Evolutionary conservation across 192 early-diverging fungal genomes (phyloP), one percentile per base, ranked within the genome.

Genomic region (Paraglomus brasilianum): DNA sequence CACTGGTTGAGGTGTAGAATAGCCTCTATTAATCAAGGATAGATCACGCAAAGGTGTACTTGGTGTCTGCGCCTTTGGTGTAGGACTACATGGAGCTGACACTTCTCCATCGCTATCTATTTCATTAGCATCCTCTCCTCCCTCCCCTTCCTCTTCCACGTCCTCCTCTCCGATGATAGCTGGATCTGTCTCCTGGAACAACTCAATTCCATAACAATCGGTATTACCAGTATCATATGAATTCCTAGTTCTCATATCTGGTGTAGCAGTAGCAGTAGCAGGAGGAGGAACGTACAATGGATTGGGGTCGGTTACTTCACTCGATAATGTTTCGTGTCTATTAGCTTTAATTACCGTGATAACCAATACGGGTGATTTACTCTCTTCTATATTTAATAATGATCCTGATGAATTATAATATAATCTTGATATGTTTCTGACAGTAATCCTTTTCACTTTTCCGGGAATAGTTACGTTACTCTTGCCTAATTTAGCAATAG

Each of bases 361-460:
- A 2, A 93, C 89, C 24, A 93, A 74, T 7, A 91, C 90, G 0
- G 92, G 88, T 2, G 80, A 71, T 22, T 68, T 82, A 1, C 85
- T 80, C 21, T 91, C 90, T 52, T 92, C 89, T 61, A 92, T 91
- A 65, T 91, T 89, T 4, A 93, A 73, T 51, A 93, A 73, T 36
- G 80, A 78, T 4, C 91, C 90, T 8, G 88, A 84, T n/a, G 80
- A 84, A 14, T 87, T 87, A 67, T 93, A 93, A 73, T 85, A 89
- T 77, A 93, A 56, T 44, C 82, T 80, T 4, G 74, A 61, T 8
- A 92, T 74, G 15, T 74, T 52, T 13, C 63, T 61, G 5, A 89
- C 65, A 10, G 73, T 74, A 38, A 91, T 79, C 1, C 74, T 57
- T n/a, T 74, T 41, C 0, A 41, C 8, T 45, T 73, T 72, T 3